phyloP scores from a whole-genome alignment of 768 basidiomycete genomes.

The Russula vinacea region DNA sequence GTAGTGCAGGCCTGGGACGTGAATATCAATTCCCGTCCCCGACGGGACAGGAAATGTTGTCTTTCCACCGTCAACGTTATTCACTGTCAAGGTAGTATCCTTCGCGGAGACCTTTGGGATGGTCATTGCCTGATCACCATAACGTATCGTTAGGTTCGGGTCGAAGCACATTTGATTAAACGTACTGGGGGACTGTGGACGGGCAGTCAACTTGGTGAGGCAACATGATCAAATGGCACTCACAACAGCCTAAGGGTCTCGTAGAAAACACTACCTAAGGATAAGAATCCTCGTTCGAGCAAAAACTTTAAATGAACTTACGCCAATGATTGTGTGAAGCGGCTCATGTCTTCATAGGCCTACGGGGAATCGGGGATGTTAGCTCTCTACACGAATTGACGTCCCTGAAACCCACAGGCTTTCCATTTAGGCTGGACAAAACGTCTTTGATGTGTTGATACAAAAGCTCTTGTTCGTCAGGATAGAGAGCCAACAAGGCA shows the following conservation, averaged over 20 bases:
- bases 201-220: neutral
- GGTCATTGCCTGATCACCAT: slow-evolving; percentile 41
- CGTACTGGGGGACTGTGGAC: slow-evolving; percentile 17
- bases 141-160: neutral
- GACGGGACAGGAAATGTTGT: slow-evolving; percentile 43
- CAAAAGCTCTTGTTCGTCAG: slow-evolving; percentile 29
- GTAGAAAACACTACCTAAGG: slow-evolving; percentile 42
- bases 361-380: neutral
- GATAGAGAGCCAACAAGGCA: no score
- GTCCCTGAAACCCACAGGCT: slow-evolving; percentile 10
- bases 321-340: slow-evolving; percentile 29
- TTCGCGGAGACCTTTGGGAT: slow-evolving; percentile 48
- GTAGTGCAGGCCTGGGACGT: slow-evolving; percentile 46
- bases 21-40: slow-evolving; percentile 40
- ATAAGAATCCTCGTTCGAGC: slow-evolving; percentile 2
- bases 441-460: slow-evolving; percentile 39
- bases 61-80: slow-evolving; percentile 41
- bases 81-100: slow-evolving; percentile 42
- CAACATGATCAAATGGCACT: neutral
- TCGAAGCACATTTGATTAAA: neutral
- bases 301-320: neutral
- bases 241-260: slow-evolving; percentile 48
- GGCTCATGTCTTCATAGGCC: slow-evolving; percentile 32
- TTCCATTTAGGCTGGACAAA: slow-evolving; percentile 34
- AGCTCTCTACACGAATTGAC: neutral